Base-by-base conservation (phyloP, 2,329 filamentous ascomycete species). In the Fusarium sp. region DNA sequence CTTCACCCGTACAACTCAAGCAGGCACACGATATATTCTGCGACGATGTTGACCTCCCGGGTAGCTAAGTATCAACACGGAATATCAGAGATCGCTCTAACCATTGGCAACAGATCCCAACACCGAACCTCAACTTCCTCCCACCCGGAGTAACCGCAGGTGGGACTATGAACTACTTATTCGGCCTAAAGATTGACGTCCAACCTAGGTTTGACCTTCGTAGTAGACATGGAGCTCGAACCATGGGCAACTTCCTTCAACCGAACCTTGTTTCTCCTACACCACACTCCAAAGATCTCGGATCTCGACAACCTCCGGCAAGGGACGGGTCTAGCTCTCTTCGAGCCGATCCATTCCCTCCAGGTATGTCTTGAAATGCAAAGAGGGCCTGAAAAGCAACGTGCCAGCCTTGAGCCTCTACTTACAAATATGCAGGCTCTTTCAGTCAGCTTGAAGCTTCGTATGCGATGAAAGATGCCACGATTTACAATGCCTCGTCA, bases 221-320 rank as follows among this genome's bases (percentile, higher is more conserved):
- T 42, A 70, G 71, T 24, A 72, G 71, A 59, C 71, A 76, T 19
- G 72, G 68, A 15, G 65, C 79, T 31, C 76, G 77, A 19, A 70
- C 73, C 5, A 70, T 80, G 15, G 75, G 75, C 36, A 65, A 78
- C 13, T 71, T 73, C 32, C 73, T 77, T 9, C 77, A 79, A 45
- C 74, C 78, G 13, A 79, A 76, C 54, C 62, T 78, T 29, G 68
- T 70, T 36, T 77, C 76, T n/a, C 76, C 76, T 6, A 75, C 75
- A 8, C 75, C 72, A 11, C 60, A 68, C 8, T 62, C 71, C 1
- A 70, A 71, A 60, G 73, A 75, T 32, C 34, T 73, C 6, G 64
- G 70, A 22, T 39, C 68, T 36, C 70, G 70, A 24, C 59, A 69
- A 3, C 68, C 72, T 22, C 48, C 65, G 12, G 24, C 51, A 32